Conservation (phyloP, 1,284 basidiomycete species). For the Hemileia vastatrix region DNA sequence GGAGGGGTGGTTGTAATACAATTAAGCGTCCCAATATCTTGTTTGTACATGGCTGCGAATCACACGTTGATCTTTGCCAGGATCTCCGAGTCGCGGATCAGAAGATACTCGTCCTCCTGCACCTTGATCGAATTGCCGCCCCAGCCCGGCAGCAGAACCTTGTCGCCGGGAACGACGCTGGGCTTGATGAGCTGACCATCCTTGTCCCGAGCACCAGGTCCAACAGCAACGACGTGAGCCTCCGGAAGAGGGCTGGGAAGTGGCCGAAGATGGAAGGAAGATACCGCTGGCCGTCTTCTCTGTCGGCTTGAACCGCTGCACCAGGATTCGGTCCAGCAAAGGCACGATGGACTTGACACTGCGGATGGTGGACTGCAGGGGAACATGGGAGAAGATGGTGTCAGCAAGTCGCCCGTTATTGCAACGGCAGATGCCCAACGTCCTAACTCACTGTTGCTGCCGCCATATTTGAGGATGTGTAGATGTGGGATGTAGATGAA, state of each 20-base stretch:
- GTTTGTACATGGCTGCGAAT: too few relatives aligned
- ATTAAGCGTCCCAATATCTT: too few relatives aligned
- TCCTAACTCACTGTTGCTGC: too few relatives aligned
- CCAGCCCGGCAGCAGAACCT: conserved; percentile 88
- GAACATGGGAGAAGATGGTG: too few relatives aligned
- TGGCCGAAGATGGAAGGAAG: conserved; percentile 81
- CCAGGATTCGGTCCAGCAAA: conserved; percentile 88
- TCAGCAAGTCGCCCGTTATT: too few relatives aligned
- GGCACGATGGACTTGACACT: conserved; percentile 84
- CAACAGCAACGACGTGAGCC: conserved; percentile 89
- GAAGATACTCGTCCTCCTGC: conserved; percentile 89
- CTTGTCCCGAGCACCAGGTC: conserved; percentile 80
- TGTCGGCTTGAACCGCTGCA: conserved; percentile 87
- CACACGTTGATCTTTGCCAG: conserved; percentile 95
- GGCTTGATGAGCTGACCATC: conserved; percentile 69
- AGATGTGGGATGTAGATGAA: too few relatives aligned
- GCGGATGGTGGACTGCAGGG: conserved; percentile 72
- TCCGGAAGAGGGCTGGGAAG: conserved; percentile 77
- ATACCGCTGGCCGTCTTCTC: conserved; percentile 91
- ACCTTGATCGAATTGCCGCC: conserved; percentile 92
- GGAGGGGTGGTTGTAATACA: too few relatives aligned
- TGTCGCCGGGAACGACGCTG: conserved; percentile 75
- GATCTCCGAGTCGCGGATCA: conserved; percentile 92
- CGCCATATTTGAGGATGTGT: too few relatives aligned
- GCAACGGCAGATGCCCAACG: too few relatives aligned